Conservation (phyloP, 2,329 filamentous ascomycete species). For the Trichoderma atroviride region DNA sequence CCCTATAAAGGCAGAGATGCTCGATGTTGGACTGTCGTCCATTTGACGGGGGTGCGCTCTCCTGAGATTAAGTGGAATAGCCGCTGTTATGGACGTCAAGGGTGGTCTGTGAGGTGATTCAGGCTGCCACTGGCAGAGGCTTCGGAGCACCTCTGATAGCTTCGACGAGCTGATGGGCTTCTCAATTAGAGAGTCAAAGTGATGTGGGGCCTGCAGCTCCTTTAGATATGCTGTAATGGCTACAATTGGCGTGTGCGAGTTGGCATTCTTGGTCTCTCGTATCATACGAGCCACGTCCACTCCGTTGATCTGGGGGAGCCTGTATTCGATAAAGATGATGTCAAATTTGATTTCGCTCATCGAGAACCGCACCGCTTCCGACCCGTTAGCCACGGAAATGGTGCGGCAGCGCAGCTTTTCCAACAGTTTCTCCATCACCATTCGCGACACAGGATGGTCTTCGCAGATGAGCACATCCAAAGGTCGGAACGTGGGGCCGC, state of each 20-base stretch:
- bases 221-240: constrained; percentile 98
- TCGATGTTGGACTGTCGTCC: constrained; percentile 84
- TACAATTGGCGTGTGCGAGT: constrained; percentile 92
- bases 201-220: constrained; percentile 89
- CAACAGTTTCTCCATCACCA: constrained; percentile 98
- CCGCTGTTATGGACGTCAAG: constrained; percentile 55
- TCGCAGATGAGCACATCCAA: constrained; percentile 95
- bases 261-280: constrained; percentile 92
- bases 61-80: constrained; percentile 65
- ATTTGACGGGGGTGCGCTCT: constrained; percentile 58
- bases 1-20: constrained; percentile 70
- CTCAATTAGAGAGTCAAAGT: constrained; percentile 93
- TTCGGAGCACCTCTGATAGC: constrained; percentile 81
- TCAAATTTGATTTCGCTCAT: constrained; percentile 98
- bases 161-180: constrained; percentile 95
- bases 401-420: constrained; percentile 95
- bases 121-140: constrained; percentile 91
- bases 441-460: constrained; percentile 91
- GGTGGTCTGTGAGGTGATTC: constrained; percentile 55
- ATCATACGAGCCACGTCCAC: constrained; percentile 98
- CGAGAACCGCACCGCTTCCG: constrained; percentile 89
- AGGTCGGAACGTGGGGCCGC: constrained; percentile 84
- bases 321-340: constrained; percentile 97
- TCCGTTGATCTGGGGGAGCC: constrained; percentile 90
- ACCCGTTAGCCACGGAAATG: constrained; percentile 85